These are phyloP conservation scores for Firmiana major DNA, from an alignment of 345 rosid species.

Conservation along the genomic window DNA sequence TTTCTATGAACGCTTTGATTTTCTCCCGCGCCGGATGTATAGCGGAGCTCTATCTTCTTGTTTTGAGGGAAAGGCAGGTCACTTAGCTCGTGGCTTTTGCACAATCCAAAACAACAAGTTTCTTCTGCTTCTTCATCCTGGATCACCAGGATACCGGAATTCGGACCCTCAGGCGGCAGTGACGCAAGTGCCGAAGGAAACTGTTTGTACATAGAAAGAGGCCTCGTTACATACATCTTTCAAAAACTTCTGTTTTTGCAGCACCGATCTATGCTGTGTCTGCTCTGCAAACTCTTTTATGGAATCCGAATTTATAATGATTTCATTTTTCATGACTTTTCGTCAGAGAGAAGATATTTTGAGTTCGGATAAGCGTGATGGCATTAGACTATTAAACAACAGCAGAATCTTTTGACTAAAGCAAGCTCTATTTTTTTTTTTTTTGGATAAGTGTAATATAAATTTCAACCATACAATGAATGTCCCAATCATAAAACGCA, in stretches of 20 bases:
- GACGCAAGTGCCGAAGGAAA: constrained; percentile 21
- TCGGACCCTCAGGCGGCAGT: constrained; percentile 41
- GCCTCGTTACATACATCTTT: constrained; percentile 51
- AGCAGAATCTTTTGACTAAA: too few relatives aligned
- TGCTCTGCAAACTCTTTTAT: background rate
- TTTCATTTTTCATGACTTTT: background rate
- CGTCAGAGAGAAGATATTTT: too few relatives aligned
- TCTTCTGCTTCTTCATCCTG: constrained; percentile 41
- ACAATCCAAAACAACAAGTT: constrained; percentile 32
- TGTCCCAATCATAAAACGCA: too few relatives aligned
- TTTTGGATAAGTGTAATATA: too few relatives aligned
- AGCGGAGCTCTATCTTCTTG: constrained; percentile 23
- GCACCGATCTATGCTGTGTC: background rate
- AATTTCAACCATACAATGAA: too few relatives aligned
- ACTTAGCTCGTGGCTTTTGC: constrained; percentile 9
- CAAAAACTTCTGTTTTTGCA: background rate
- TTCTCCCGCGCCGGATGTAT: background rate
- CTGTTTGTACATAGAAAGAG: constrained; percentile 39
- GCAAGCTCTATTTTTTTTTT: too few relatives aligned
- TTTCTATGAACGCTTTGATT: background rate
- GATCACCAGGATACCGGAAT: constrained; percentile 39
- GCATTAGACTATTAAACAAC: too few relatives aligned
- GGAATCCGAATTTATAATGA: background rate
- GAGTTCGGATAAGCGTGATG: too few relatives aligned
- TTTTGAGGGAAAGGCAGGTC: constrained; percentile 50